phyloP scores from a whole-genome alignment of 1,139 yeast species.

The Blastobotrys indianensis region DNA sequence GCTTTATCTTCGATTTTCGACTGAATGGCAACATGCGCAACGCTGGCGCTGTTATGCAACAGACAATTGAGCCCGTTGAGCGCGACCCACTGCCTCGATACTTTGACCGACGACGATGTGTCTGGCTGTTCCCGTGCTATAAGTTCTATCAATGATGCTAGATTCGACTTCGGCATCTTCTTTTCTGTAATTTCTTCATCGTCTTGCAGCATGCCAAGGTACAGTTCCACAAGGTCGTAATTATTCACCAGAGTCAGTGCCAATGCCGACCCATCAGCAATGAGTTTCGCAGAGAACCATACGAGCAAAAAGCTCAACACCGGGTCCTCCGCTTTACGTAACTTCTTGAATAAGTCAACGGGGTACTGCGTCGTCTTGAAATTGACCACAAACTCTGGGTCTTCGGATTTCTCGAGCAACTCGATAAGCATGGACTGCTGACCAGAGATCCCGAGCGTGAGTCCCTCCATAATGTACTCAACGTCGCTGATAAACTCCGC shows the following conservation, averaged over 20 bases:
- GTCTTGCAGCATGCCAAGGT: slow-evolving; percentile 19
- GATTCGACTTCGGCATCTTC: slow-evolving; percentile 11
- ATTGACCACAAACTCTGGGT: slow-evolving; percentile 23
- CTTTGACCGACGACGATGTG: background rate
- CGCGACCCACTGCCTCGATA: slow-evolving; percentile 11
- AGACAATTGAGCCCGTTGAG: slow-evolving; percentile 6
- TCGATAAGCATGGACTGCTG: slow-evolving; percentile 24
- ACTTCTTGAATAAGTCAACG: slow-evolving; percentile 15
- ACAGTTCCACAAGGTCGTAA: slow-evolving; percentile 15
- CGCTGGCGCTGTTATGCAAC: slow-evolving; percentile 4
- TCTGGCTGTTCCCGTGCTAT: slow-evolving; percentile 8
- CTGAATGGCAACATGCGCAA: slow-evolving; percentile 5
- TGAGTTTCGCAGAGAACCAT: slow-evolving; percentile 6
- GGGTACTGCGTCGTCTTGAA: slow-evolving; percentile 20
- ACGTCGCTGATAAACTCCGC: slow-evolving; percentile 34
- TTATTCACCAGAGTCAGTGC: slow-evolving; percentile 12
- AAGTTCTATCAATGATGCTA: slow-evolving; percentile 12
- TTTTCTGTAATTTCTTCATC: slow-evolving; percentile 16
- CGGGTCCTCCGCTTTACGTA: slow-evolving; percentile 11
- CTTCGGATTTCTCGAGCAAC: slow-evolving; percentile 24
- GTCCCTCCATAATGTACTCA: slow-evolving; percentile 37
- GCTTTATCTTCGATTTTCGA: background rate
- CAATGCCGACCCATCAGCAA: slow-evolving; percentile 16
- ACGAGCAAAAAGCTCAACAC: slow-evolving; percentile 7
- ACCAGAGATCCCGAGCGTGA: slow-evolving; percentile 15